phyloP scores from a whole-genome alignment of 1,284 basidiomycete genomes.

The Cryptococcus sp. region DNA sequence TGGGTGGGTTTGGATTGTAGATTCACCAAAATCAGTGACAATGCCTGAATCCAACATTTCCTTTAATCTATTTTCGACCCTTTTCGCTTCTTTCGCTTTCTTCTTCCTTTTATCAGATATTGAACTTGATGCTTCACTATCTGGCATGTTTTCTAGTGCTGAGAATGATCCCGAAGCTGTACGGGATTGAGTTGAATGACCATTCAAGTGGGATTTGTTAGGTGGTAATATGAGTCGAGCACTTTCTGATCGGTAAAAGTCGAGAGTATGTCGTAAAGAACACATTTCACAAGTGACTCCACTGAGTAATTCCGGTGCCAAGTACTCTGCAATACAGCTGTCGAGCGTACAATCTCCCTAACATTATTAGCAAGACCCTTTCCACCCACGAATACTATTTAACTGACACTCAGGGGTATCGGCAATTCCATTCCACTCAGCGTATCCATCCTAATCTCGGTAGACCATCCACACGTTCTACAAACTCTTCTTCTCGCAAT shows the following conservation, averaged over 20 bases:
- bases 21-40: conserved; percentile 18
- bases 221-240: conserved; percentile 28
- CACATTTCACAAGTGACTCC: conserved; percentile 51
- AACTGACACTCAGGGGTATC: conserved; percentile 19
- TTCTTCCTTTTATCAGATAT: conserved; percentile 60
- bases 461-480: conserved; percentile 38
- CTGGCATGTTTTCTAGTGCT: conserved; percentile 16
- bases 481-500: conserved; percentile 43
- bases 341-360: conserved; percentile 45
- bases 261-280: conserved; percentile 42
- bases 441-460: conserved; percentile 42
- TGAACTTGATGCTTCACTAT: conserved; percentile 8
- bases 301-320: conserved; percentile 47
- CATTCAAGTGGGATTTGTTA: conserved; percentile 4
- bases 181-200: not conserved
- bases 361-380: not conserved
- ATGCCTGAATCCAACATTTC: conserved; percentile 58
- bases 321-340: conserved; percentile 47
- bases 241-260: conserved; percentile 38
- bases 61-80: conserved; percentile 59
- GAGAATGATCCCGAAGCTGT: conserved; percentile 21
- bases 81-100: conserved; percentile 62
- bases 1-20: conserved; percentile 8
- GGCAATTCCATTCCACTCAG: conserved; percentile 45
- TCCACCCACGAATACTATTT: not conserved